Percentiles rank a stretch among this genome's conserved stretches.
Conservation (phyloP, 2,329 filamentous ascomycete species). For the Aspergillus oerlinghausenensis region DNA sequence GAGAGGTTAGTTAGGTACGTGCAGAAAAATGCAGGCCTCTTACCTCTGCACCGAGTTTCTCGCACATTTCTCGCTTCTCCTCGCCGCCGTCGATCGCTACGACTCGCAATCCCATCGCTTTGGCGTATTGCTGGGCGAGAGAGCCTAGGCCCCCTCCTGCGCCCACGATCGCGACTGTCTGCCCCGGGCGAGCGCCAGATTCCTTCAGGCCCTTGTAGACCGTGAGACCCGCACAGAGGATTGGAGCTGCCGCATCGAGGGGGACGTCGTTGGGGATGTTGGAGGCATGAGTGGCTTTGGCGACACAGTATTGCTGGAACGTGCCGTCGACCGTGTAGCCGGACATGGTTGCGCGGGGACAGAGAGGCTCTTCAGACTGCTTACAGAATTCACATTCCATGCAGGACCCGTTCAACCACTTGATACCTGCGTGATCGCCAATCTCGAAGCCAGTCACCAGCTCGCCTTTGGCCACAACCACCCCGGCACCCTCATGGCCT, state of each 20-base stretch:
- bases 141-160: constrained; percentile 78
- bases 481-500: constrained; percentile 72
- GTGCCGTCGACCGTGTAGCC: constrained; percentile 90
- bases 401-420: constrained; percentile 88
- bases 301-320: constrained; percentile 90
- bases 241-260: constrained; percentile 72
- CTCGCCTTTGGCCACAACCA: constrained; percentile 74
- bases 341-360: constrained; percentile 67
- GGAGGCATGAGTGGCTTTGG: constrained; percentile 79
- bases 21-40: background rate
- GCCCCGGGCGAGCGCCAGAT: constrained; percentile 66
- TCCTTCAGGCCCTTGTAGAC: constrained; percentile 92
- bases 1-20: background rate
- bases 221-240: constrained; percentile 81
- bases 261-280: constrained; percentile 72
- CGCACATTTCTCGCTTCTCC: constrained; percentile 68
- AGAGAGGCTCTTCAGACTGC: constrained; percentile 76
- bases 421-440: constrained; percentile 83
- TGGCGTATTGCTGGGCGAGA: constrained; percentile 80
- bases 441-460: constrained; percentile 74
- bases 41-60: constrained; percentile 61
- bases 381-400: constrained; percentile 79
- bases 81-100: constrained; percentile 80
- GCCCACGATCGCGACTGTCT: constrained; percentile 79
- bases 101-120: constrained; percentile 77